These are phyloP conservation scores for Solanum hybrid DNA, from an alignment of 305 asterid genomes.

Conservation along the genomic window DNA sequence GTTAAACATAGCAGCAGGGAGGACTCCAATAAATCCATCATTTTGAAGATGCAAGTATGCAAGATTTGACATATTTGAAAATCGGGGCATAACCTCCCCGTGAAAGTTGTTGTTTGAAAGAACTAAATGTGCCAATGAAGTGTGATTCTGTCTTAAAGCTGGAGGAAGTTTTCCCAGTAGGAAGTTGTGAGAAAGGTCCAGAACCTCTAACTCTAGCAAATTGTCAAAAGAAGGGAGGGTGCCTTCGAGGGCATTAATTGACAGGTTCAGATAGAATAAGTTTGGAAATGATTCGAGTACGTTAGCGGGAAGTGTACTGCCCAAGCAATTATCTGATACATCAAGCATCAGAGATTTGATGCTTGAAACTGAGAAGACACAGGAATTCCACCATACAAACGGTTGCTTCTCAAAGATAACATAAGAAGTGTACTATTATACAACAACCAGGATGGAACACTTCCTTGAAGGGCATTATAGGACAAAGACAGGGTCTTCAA, in stretches of 20 bases:
- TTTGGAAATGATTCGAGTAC: not conserved
- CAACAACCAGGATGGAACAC: not conserved
- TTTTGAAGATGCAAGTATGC: slow-evolving; percentile 12
- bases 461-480: slow-evolving; percentile 1
- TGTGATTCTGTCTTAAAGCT: slow-evolving; percentile 8
- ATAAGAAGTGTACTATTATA: slow-evolving; percentile 4
- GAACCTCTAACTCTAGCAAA: slow-evolving; percentile 4
- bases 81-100: slow-evolving; percentile 5
- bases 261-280: not conserved
- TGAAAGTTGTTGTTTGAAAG: slow-evolving; percentile 8
- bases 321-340: not conserved
- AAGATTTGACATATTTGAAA: slow-evolving; percentile 10
- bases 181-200: slow-evolving; percentile 14
- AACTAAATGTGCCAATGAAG: slow-evolving; percentile 4
- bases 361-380: not conserved
- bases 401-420: slow-evolving; percentile 9
- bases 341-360: slow-evolving; percentile 6
- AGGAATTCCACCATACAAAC: slow-evolving; percentile 6
- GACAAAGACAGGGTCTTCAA: slow-evolving; percentile 4
- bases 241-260: not conserved
- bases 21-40: slow-evolving; percentile 10
- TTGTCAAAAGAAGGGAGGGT: slow-evolving; percentile 5
- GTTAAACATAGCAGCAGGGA: not conserved
- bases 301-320: not conserved
- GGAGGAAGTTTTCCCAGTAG: slow-evolving; percentile 1